A percentile compares a stretch with the other conserved stretches of the same genome.
phyloP scores from a whole-genome alignment of 768 basidiomycete genomes.

The Terana coerulea region DNA sequence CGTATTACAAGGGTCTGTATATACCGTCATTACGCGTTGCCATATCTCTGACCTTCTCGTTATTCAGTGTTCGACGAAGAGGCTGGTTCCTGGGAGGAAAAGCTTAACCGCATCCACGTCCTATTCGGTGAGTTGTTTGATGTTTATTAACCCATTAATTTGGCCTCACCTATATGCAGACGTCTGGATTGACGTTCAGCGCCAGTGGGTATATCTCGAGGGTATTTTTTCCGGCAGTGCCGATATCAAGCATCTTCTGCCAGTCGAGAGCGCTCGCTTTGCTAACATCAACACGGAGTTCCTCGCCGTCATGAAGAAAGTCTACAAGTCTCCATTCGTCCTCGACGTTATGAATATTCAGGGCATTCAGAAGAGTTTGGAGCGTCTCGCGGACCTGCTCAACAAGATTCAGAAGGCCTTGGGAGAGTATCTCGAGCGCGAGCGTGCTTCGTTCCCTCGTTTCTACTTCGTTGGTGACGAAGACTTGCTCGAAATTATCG shows the following conservation, averaged over 20 bases:
- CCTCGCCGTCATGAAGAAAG: constrained; percentile 98
- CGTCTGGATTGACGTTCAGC: constrained; percentile 99
- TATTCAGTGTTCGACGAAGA: constrained; percentile 85
- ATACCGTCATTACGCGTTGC: background rate
- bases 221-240: constrained; percentile 99
- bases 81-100: constrained; percentile 94
- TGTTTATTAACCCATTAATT: constrained; percentile 9
- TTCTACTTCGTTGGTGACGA: constrained; percentile 99
- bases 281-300: constrained; percentile 99
- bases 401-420: constrained; percentile 99
- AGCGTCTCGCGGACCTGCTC: constrained; percentile 91
- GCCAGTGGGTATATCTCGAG: constrained; percentile 99
- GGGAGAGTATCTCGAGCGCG: constrained; percentile 97
- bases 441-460: constrained; percentile 95
- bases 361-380: constrained; percentile 94
- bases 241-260: constrained; percentile 98
- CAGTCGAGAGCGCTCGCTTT: constrained; percentile 96
- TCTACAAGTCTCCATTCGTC: constrained; percentile 98
- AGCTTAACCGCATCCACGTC: constrained; percentile 93
- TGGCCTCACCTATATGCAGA: constrained; percentile 41
- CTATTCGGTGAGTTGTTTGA: constrained; percentile 66
- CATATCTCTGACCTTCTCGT: background rate
- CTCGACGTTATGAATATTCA: constrained; percentile 96
- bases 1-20: constrained; percentile 87
- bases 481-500: constrained; percentile 97